Conservation (phyloP, 805 yeast species). For the Candida chauliodis region DNA sequence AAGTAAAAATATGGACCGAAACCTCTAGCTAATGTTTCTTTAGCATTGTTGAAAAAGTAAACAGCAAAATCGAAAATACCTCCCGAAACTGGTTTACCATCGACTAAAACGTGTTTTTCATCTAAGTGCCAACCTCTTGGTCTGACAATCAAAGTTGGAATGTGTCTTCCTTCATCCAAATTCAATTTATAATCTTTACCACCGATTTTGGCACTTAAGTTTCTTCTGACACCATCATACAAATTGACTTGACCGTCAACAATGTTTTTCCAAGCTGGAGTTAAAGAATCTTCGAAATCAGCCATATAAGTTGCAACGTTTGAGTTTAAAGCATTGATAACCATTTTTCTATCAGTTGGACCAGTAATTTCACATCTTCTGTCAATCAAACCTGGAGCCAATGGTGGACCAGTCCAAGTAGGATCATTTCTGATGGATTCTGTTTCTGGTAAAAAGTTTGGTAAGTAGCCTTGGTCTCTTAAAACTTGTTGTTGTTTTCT, state of each 20-base stretch:
- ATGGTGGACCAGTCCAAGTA: slow-evolving; percentile 71
- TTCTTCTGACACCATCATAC: slow-evolving; percentile 71
- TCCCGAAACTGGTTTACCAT: slow-evolving; percentile 74
- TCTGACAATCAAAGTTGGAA: slow-evolving; percentile 77
- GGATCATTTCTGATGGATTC: slow-evolving; percentile 64
- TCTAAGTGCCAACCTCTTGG: slow-evolving; percentile 89
- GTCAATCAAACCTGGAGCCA: slow-evolving; percentile 69
- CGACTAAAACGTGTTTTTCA: slow-evolving; percentile 67
- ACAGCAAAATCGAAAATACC: slow-evolving; percentile 78
- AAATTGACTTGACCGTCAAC: slow-evolving; percentile 78
- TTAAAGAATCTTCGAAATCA: slow-evolving; percentile 79
- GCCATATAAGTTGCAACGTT: slow-evolving; percentile 81
- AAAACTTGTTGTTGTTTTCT: slow-evolving; percentile 58
- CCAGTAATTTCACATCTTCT: slow-evolving; percentile 83
- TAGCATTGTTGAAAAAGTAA: slow-evolving; percentile 73
- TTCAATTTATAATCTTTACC: slow-evolving; percentile 44
- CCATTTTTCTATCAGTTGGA: slow-evolving; percentile 82
- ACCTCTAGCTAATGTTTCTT: slow-evolving; percentile 56
- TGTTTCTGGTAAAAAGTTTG: slow-evolving; percentile 70
- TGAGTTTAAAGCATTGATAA: slow-evolving; percentile 76
- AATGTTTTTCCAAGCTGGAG: slow-evolving; percentile 81
- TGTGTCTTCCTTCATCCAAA: slow-evolving; percentile 48
- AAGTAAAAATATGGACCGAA: slow-evolving; percentile 78
- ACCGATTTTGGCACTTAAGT: slow-evolving; percentile 42
- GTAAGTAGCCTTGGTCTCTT: slow-evolving; percentile 59